phyloP scores from a whole-genome alignment of 345 rosid species.

The Nephelium lappaceum region DNA sequence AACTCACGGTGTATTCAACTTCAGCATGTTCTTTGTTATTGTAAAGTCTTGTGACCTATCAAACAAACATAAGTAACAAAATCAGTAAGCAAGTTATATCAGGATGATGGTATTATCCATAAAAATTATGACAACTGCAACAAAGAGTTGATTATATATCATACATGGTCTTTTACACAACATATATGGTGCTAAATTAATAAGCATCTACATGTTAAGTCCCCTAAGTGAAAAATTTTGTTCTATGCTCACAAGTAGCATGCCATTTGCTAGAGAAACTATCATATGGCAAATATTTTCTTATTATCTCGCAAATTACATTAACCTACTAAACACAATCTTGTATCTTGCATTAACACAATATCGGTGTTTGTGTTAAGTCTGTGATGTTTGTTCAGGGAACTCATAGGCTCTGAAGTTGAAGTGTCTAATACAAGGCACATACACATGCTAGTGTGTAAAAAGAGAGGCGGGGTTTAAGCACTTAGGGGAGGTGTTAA shows the following conservation, averaged over 20 bases:
- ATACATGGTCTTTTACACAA: neutral
- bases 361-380: neutral
- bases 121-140: neutral
- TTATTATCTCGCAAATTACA: neutral
- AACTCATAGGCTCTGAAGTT: neutral
- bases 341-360: too few species aligned
- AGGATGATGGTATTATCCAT: neutral
- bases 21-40: constrained; percentile 82
- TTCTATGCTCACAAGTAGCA: neutral
- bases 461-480: neutral
- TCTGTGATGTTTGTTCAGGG: neutral
- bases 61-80: constrained; percentile 19
- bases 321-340: too few species aligned
- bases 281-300: too few species aligned
- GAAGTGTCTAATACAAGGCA: neutral
- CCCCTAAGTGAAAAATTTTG: neutral
- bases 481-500: neutral
- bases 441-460: neutral
- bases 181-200: neutral
- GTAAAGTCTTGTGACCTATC: constrained; percentile 67
- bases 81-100: too few species aligned
- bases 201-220: neutral
- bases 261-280: neutral
- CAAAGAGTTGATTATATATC: neutral
- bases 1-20: constrained; percentile 81